Conservation (phyloP, 805 yeast genomes). For the Zygotorulaspora florentina region DNA sequence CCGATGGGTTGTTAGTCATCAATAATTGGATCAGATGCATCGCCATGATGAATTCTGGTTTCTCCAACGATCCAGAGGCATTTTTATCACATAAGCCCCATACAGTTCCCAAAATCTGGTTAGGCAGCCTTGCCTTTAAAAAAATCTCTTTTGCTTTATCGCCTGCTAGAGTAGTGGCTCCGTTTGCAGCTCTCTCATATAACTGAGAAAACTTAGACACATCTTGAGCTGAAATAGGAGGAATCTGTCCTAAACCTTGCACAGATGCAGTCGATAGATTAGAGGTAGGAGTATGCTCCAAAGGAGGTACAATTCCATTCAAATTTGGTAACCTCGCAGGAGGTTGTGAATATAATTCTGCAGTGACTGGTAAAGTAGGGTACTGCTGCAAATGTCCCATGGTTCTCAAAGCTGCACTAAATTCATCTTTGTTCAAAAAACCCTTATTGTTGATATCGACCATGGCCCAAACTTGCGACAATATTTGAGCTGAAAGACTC, state of each 20-base stretch:
- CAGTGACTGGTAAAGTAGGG: slow-evolving; percentile 42
- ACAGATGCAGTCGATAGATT: slow-evolving; percentile 7
- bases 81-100: slow-evolving; percentile 85
- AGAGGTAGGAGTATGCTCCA: slow-evolving; percentile 41
- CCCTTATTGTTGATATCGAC: slow-evolving; percentile 92
- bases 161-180: slow-evolving; percentile 61
- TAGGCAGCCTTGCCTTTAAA: slow-evolving; percentile 81
- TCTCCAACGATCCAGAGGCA: slow-evolving; percentile 65
- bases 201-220: slow-evolving; percentile 62
- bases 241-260: slow-evolving; percentile 33
- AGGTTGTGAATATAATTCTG: slow-evolving; percentile 36
- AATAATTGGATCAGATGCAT: slow-evolving; percentile 82
- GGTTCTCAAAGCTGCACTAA: slow-evolving; percentile 80
- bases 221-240: slow-evolving; percentile 54
- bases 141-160: slow-evolving; percentile 81
- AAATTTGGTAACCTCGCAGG: slow-evolving; percentile 37
- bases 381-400: slow-evolving; percentile 85
- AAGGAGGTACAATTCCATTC: slow-evolving; percentile 56
- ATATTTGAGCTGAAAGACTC: slow-evolving; percentile 67
- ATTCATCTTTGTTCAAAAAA: slow-evolving; percentile 71
- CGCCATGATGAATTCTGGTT: slow-evolving; percentile 80
- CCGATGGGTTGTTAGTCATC: slow-evolving; percentile 59
- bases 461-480: slow-evolving; percentile 91
- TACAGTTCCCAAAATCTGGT: slow-evolving; percentile 70
- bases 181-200: slow-evolving; percentile 56